Evolutionary conservation across 2,329 filamentous ascomycete species (phyloP).

Genomic region (Fusarium tjaetaba): DNA sequence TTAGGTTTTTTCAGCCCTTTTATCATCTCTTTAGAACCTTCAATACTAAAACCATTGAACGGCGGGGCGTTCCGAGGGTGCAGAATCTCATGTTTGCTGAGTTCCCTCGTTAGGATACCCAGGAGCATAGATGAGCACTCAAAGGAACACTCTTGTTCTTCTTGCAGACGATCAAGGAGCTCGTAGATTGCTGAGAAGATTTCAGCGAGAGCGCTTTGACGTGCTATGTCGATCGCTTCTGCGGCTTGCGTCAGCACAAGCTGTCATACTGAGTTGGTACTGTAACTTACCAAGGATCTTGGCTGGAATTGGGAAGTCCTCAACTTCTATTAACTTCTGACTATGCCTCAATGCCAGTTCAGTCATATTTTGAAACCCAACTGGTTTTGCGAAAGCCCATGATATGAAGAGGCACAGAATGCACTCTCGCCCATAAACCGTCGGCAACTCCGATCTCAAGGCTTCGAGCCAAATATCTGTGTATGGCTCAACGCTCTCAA

Average conservation of each 20-base stretch:
- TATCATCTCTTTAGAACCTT: rapidly evolving
- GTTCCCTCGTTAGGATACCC: not conserved
- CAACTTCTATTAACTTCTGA: not conserved
- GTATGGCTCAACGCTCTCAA: slow-evolving; percentile 21
- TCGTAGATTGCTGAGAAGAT: not conserved
- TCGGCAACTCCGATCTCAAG: rapidly evolving
- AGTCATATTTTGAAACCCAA: too few relatives aligned
- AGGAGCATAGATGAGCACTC: slow-evolving; percentile 1
- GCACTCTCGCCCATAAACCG: not conserved
- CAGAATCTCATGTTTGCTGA: not conserved
- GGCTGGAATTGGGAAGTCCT: slow-evolving; percentile 1
- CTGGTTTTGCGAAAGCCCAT: slow-evolving; percentile 18
- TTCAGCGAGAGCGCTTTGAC: not conserved
- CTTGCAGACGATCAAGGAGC: not conserved
- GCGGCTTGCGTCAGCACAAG: rapidly evolving
- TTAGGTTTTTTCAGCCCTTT: rapidly evolving
- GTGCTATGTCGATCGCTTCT: not conserved
- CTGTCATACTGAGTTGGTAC: rapidly evolving
- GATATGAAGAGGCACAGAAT: slow-evolving; percentile 28
- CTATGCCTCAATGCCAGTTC: slow-evolving; percentile 10
- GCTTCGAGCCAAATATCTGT: slow-evolving; percentile 14
- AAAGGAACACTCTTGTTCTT: not conserved
- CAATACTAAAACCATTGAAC: not conserved
- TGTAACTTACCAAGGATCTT: not conserved
- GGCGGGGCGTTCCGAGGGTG: not conserved